Evolutionary conservation across 2,329 filamentous ascomycete species (phyloP).

Genomic region (Monosporascus ibericus): DNA sequence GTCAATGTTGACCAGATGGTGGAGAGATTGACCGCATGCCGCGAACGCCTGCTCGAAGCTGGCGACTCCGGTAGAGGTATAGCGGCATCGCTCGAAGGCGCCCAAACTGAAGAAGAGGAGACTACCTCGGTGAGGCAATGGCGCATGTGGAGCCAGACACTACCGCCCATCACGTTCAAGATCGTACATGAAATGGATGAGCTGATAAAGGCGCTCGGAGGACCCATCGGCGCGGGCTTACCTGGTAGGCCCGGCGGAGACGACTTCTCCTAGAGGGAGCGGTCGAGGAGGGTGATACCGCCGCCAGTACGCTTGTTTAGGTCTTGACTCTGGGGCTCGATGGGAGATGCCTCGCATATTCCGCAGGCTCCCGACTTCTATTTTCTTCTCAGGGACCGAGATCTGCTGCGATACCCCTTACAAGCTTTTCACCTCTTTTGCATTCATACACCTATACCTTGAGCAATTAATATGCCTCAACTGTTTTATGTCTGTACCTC

Average conservation of each 20-base stretch:
- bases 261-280: conserved; percentile 5
- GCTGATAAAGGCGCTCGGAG: conserved; percentile 35
- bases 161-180: conserved; percentile 83
- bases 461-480: no score
- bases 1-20: conserved; percentile 44
- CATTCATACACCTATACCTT: no score
- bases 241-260: conserved; percentile 1
- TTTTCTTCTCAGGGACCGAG: no score
- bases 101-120: conserved; percentile 43
- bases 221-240: conserved; percentile 3
- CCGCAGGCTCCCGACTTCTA: no score
- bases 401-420: no score
- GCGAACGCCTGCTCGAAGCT: conserved; percentile 59
- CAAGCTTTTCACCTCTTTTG: no score
- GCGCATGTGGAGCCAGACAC: conserved; percentile 60
- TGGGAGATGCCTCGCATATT: no score
- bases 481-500: no score
- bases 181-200: conserved; percentile 79
- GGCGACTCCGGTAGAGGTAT: conserved; percentile 56
- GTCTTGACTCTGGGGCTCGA: no score
- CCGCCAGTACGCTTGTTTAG: neutral
- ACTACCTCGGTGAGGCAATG: conserved; percentile 27
- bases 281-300: neutral
- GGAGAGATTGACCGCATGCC: conserved; percentile 54
- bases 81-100: conserved; percentile 39